phyloP scores from a whole-genome alignment of 139 green algal genomes.

The Monoraphidium neglectum region DNA sequence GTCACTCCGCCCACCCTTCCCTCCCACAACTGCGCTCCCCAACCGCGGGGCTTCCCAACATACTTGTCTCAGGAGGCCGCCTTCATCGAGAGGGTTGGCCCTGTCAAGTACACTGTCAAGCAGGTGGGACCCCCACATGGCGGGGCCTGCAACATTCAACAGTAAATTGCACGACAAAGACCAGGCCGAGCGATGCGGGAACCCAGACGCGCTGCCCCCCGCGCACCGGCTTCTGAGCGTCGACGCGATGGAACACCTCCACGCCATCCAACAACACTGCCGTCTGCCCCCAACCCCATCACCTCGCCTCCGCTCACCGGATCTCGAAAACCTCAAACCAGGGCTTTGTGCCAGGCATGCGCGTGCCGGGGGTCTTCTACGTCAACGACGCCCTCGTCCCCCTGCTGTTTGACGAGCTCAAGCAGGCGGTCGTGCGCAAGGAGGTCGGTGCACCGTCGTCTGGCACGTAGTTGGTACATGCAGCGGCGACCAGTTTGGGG shows the following conservation, averaged over 20 bases:
- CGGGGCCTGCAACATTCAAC: no score
- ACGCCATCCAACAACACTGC: no score
- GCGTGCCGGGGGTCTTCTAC: constrained; percentile 81
- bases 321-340: background rate
- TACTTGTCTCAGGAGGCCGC: constrained; percentile 21
- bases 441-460: constrained; percentile 30
- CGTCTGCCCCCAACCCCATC: no score
- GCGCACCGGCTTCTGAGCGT: no score
- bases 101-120: constrained; percentile 46
- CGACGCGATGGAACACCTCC: no score
- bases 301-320: background rate
- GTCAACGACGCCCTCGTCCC: constrained; percentile 75
- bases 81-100: constrained; percentile 38
- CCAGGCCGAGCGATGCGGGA: no score
- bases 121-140: background rate
- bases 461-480: no score
- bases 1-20: background rate
- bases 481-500: no score
- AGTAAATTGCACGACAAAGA: no score
- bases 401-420: constrained; percentile 85
- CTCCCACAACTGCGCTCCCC: no score
- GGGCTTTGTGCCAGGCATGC: constrained; percentile 87
- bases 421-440: constrained; percentile 30
- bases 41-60: no score
- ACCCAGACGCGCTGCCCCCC: no score